Conservation (phyloP, 345 rosid genomes). For the Lepidium sativum region DNA sequence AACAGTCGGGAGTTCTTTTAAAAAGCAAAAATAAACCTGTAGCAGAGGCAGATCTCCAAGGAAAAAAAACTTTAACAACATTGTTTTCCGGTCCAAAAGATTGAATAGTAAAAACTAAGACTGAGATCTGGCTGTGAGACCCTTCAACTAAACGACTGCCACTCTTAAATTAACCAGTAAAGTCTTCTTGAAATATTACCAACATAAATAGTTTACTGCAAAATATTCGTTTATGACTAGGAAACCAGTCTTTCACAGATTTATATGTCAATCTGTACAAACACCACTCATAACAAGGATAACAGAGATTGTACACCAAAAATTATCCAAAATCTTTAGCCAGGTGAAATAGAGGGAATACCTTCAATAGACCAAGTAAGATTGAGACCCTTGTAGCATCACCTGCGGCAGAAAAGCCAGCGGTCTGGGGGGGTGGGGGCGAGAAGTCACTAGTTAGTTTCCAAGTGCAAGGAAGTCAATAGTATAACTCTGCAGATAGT, state of each 20-base stretch:
- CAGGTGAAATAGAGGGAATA: constrained; percentile 9
- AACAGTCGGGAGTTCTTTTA: not conserved
- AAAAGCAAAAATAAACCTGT: not conserved
- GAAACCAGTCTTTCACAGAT: not conserved
- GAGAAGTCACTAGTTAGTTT: not conserved
- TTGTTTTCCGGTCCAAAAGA: not conserved
- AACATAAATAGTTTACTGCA: not conserved
- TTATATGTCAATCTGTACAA: not conserved
- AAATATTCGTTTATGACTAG: not conserved
- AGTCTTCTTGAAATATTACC: not conserved
- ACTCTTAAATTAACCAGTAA: not conserved
- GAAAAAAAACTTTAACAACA: too few relatives aligned
- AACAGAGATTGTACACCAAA: not conserved
- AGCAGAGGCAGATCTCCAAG: not conserved
- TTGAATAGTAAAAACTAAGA: not conserved
- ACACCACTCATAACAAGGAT: not conserved
- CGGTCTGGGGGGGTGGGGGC: constrained; percentile 62
- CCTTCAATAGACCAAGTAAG: constrained; percentile 79
- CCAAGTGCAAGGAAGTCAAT: not conserved
- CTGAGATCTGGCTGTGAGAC: not conserved
- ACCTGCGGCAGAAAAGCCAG: constrained; percentile 90
- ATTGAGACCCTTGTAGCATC: constrained; percentile 96
- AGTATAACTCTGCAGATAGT: not conserved
- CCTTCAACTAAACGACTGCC: not conserved
- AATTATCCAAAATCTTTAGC: not conserved